These are phyloP conservation scores for Myxozyma monticola DNA, from an alignment of 805 yeast species.

Conservation along the genomic window DNA sequence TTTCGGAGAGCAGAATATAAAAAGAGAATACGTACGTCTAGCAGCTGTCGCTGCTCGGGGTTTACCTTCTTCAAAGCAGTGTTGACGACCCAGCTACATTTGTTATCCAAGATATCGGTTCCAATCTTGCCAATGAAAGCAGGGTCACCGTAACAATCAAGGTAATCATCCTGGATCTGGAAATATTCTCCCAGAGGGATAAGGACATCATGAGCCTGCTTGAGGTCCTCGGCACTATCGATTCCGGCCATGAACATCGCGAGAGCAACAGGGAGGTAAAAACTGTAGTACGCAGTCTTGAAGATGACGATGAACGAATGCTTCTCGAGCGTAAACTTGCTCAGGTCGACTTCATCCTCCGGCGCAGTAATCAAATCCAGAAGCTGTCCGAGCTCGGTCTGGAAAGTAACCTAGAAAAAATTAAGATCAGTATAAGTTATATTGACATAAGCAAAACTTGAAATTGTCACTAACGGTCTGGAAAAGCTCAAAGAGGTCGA, in stretches of 20 bases:
- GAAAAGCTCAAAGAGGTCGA: conserved; percentile 87
- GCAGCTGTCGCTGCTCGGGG: conserved; percentile 75
- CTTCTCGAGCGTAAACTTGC: conserved; percentile 80
- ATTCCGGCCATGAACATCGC: conserved; percentile 93
- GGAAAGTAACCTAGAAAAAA: conserved; percentile 69
- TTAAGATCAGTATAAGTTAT: not conserved
- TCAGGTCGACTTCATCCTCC: conserved; percentile 86
- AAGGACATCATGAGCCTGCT: conserved; percentile 83
- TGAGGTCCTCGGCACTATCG: conserved; percentile 66
- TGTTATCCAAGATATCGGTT: conserved; percentile 96
- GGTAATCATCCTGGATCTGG: conserved; percentile 94
- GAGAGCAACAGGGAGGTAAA: conserved; percentile 94
- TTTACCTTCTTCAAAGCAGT: conserved; percentile 79
- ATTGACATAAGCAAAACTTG: not conserved
- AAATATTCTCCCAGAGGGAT: conserved; percentile 97
- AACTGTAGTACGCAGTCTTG: conserved; percentile 97
- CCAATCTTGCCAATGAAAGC: conserved; percentile 98
- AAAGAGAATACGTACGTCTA: conserved; percentile 52
- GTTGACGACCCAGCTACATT: conserved; percentile 97
- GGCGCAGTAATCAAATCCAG: conserved; percentile 96
- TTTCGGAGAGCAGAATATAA: too few relatives aligned
- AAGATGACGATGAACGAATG: conserved; percentile 93
- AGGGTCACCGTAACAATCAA: conserved; percentile 97
- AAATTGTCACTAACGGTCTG: conserved; percentile 56
- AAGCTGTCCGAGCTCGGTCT: conserved; percentile 95